Evolutionary conservation across 106 monocot genomes (phyloP).

Genomic region (Phalaenopsis equestris): DNA sequence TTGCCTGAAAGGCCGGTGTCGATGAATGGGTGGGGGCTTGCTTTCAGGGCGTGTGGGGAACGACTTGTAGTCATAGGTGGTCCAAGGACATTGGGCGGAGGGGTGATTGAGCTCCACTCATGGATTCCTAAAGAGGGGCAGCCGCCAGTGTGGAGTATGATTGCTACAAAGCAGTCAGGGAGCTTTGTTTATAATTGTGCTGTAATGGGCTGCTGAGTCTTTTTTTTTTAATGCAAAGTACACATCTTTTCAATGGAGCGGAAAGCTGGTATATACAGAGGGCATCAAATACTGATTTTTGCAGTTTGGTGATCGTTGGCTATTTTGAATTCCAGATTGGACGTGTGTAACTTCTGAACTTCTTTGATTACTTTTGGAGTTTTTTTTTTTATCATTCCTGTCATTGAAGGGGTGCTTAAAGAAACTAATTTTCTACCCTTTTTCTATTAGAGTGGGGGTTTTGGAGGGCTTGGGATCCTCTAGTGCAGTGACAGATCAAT

Average conservation of each 20-base stretch:
- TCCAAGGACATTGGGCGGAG: slow-evolving; percentile 29
- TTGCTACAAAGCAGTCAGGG: slow-evolving; percentile 57
- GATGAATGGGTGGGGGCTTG: slow-evolving; percentile 82
- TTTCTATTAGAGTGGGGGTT: slow-evolving; percentile 1
- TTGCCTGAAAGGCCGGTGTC: slow-evolving; percentile 66
- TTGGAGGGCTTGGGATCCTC: slow-evolving; percentile 4
- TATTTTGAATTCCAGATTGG: slow-evolving; percentile 9
- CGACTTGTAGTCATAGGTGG: slow-evolving; percentile 53
- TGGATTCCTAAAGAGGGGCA: slow-evolving; percentile 49
- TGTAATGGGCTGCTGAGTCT: slow-evolving; percentile 79
- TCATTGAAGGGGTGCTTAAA: slow-evolving; percentile 13
- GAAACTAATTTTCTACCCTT: slow-evolving; percentile 6
- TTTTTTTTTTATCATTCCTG: background rate
- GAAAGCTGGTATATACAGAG: slow-evolving; percentile 13
- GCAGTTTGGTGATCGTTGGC: slow-evolving; percentile 8
- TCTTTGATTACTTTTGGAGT: slow-evolving; percentile 9
- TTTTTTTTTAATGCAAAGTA: slow-evolving; percentile 5
- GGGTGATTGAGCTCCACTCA: slow-evolving; percentile 48
- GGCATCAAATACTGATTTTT: slow-evolving; percentile 8
- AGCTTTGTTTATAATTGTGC: slow-evolving; percentile 92
- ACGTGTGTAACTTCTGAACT: slow-evolving; percentile 14
- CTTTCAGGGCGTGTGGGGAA: slow-evolving; percentile 65
- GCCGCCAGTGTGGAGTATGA: slow-evolving; percentile 61
- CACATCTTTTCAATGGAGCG: background rate
- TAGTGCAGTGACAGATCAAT: slow-evolving; percentile 12